Conservation (phyloP, 148 eudicot genomes). For the Chenopodium album region DNA sequence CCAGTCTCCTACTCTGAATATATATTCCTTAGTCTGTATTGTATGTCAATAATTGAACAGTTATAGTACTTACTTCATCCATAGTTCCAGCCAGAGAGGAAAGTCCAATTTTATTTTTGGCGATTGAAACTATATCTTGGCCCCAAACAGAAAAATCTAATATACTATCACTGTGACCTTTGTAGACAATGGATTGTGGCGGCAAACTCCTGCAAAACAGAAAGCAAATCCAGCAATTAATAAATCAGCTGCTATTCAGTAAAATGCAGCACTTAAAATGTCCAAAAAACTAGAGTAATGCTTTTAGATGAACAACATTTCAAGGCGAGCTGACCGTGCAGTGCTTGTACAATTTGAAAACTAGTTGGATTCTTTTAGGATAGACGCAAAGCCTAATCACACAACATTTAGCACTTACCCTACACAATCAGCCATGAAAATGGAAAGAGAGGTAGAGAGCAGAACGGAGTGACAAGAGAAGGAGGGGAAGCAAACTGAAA, state of each 20-base stretch:
- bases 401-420: neutral
- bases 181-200: conserved; percentile 56
- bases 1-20: neutral
- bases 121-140: conserved; percentile 82
- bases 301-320: neutral
- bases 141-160: conserved; percentile 92
- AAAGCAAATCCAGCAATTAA: neutral
- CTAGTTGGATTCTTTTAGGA: too few species aligned
- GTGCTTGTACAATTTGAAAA: neutral
- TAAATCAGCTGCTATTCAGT: neutral
- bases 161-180: conserved; percentile 80
- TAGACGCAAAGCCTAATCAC: too few species aligned
- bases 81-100: conserved; percentile 64
- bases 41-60: neutral
- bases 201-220: conserved; percentile 55
- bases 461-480: neutral
- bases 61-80: conserved; percentile 55
- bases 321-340: neutral
- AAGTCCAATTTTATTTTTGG: conserved; percentile 81
- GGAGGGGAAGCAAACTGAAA: neutral
- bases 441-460: too few species aligned
- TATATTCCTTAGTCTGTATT: neutral
- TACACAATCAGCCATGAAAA: neutral
- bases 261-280: neutral
- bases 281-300: neutral